These are phyloP conservation scores for Kwoniella bestiolae DNA, from an alignment of 768 basidiomycete genomes.

Conservation along the genomic window DNA sequence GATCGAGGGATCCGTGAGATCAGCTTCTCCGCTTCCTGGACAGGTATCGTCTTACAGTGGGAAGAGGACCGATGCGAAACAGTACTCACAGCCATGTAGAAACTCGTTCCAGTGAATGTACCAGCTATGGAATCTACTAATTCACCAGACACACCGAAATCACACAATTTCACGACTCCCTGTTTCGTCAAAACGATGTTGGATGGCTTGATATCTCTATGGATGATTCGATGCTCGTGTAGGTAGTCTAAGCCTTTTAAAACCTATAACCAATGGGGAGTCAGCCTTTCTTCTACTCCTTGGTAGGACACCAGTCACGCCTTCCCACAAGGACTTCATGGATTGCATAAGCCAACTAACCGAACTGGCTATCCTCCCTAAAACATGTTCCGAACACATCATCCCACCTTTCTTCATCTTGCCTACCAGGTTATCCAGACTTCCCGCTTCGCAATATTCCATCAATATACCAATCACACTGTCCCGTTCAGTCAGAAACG, in stretches of 20 bases:
- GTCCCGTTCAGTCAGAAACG: slow-evolving; percentile 56
- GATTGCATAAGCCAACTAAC: slow-evolving; percentile 31
- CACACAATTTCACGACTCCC: slow-evolving; percentile 58
- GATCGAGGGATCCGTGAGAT: neutral
- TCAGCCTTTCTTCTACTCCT: no score
- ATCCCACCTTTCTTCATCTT: slow-evolving; percentile 50
- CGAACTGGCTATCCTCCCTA: slow-evolving; percentile 55
- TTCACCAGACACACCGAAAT: slow-evolving; percentile 59
- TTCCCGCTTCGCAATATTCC: slow-evolving; percentile 58
- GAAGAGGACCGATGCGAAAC: neutral
- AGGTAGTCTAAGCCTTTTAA: slow-evolving; percentile 57
- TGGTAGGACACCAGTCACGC: no score
- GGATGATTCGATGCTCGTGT: slow-evolving; percentile 57
- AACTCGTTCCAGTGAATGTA: slow-evolving; percentile 58
- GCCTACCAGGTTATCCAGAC: slow-evolving; percentile 51
- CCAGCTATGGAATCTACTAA: slow-evolving; percentile 56
- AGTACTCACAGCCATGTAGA: slow-evolving; percentile 59
- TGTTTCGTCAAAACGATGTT: slow-evolving; percentile 56
- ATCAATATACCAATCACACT: slow-evolving; percentile 57
- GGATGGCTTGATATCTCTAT: slow-evolving; percentile 59
- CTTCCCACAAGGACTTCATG: no score
- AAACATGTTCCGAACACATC: slow-evolving; percentile 55
- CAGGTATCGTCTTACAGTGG: neutral
- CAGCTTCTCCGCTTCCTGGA: neutral
- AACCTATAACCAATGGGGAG: slow-evolving; percentile 26